phyloP scores from a whole-genome alignment of 1,139 yeast genomes.

The Ashbya aceris region DNA sequence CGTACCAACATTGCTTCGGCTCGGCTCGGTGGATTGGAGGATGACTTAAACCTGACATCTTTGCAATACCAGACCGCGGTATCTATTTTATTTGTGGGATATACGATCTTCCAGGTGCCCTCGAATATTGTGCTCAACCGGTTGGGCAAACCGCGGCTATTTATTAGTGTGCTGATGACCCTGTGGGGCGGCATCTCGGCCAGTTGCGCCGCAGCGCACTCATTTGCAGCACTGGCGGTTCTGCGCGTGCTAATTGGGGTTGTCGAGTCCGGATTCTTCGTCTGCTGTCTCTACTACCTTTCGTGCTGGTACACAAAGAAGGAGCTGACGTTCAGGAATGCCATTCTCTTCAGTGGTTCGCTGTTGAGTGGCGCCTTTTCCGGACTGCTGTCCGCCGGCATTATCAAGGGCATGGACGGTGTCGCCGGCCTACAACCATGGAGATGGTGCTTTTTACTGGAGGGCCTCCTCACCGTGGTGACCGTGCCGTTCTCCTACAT shows the following conservation, averaged over 20 bases:
- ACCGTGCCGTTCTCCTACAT: slow-evolving; percentile 1
- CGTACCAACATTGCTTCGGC: slow-evolving; percentile 45
- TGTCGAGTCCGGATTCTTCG: slow-evolving; percentile 46
- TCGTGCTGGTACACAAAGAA: slow-evolving; percentile 30
- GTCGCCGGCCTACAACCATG: slow-evolving; percentile 29
- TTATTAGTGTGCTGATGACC: slow-evolving; percentile 29
- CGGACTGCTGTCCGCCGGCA: slow-evolving; percentile 35
- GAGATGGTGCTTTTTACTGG: slow-evolving; percentile 35
- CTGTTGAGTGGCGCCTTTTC: slow-evolving; percentile 33
- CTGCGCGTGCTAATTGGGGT: slow-evolving; percentile 39
- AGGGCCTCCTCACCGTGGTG: slow-evolving; percentile 31
- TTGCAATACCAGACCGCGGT: slow-evolving; percentile 39
- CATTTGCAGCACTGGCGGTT: slow-evolving; percentile 35
- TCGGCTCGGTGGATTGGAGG: slow-evolving; percentile 39
- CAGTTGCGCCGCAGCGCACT: slow-evolving; percentile 36
- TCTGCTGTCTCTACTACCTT: slow-evolving; percentile 29
- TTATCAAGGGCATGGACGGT: slow-evolving; percentile 1
- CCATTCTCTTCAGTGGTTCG: slow-evolving; percentile 31
- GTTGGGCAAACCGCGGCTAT: slow-evolving; percentile 33
- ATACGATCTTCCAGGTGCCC: slow-evolving; percentile 38
- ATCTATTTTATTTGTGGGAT: slow-evolving; percentile 42
- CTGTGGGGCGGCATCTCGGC: slow-evolving; percentile 42
- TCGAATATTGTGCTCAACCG: slow-evolving; percentile 30
- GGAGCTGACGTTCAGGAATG: slow-evolving; percentile 33
- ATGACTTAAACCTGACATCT: slow-evolving; percentile 27